Percentiles rank a stretch among this genome's conserved stretches.
Conservation (phyloP, 352 stramenopile genomes). For the Globisporangium radiosum region DNA sequence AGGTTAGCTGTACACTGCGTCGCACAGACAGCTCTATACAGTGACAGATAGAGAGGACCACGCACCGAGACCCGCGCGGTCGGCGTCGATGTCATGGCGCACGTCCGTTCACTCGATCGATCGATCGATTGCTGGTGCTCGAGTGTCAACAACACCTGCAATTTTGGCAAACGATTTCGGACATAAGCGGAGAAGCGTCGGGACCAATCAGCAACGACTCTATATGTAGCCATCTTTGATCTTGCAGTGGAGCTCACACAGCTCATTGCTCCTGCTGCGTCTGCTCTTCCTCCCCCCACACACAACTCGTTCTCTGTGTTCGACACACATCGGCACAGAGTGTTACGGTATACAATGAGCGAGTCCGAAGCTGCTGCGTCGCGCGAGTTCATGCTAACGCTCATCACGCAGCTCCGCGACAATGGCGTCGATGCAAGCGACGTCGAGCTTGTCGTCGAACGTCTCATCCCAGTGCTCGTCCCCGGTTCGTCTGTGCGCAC, state of each 20-base stretch:
- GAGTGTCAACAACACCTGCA: no score
- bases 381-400: constrained; percentile 29
- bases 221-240: background rate
- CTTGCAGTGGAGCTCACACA: background rate
- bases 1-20: background rate
- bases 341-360: constrained; percentile 1
- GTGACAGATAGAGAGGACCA: background rate
- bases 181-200: background rate
- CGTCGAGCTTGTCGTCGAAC: constrained; percentile 43
- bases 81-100: background rate
- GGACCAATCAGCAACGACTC: background rate
- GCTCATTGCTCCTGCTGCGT: no score
- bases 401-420: constrained; percentile 26
- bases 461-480: constrained; percentile 49
- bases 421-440: constrained; percentile 24
- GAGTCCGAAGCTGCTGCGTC: constrained; percentile 30
- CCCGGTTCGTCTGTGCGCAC: constrained; percentile 24
- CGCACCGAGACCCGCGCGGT: background rate
- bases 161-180: background rate
- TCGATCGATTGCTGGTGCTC: no score
- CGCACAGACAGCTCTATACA: background rate
- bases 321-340: no score
- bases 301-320: no score
- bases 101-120: no score
- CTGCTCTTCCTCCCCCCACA: background rate